Evolutionary conservation across 1,284 basidiomycete species (phyloP), one percentile per base, ranked within the genome.

Genomic region (Sphaerobolus stellatus): DNA sequence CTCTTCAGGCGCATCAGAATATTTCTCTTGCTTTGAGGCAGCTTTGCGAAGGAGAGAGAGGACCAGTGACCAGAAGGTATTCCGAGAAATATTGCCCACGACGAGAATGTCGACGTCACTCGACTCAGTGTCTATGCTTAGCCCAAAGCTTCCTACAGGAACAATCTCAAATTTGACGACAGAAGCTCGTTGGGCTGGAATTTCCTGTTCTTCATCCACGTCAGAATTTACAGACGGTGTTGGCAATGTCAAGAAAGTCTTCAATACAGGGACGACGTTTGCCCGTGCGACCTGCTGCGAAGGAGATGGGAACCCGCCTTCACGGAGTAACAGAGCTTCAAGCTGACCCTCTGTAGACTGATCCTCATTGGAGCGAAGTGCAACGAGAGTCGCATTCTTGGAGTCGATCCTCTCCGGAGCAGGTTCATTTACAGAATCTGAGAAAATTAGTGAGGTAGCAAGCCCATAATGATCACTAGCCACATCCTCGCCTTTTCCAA

Each of bases 41-140:
- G 48, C 9, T 34, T 38, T 44, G 13, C 31, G 49, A 11, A 56
- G 36, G 9, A 29, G 49, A 36, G 49, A 34, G 27, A 34, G 49
- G 14, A 51, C 53, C 18, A 62, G 54, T 3, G 34, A 43, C 63
- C 62, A 65, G 46, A 65, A 65, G 18, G 58, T 60, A 16, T 43
- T 25, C 16, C 61, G 34, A 25, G 51, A 51, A 22, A 65, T 57
- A 47, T 64, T 65, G 11, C 62, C 63, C 13, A 65, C 58, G 28
- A 59, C 61, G 5, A 63, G 44, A 47, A 60, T 61, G 51, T 64
- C 62, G 28, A 64, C 54, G 31, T 64, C 63, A 30, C 61, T 62
- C 27, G 34, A 30, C 31, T 53, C 27, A 30, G 56, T 56, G 54
- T 62, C 52, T 13, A 60, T 55, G 31, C 59, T 55, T 16, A 65